A percentile compares a stretch with the other conserved stretches of the same genome.
Conservation (phyloP, 2,329 filamentous ascomycete species). For the Claviceps spartinae region DNA sequence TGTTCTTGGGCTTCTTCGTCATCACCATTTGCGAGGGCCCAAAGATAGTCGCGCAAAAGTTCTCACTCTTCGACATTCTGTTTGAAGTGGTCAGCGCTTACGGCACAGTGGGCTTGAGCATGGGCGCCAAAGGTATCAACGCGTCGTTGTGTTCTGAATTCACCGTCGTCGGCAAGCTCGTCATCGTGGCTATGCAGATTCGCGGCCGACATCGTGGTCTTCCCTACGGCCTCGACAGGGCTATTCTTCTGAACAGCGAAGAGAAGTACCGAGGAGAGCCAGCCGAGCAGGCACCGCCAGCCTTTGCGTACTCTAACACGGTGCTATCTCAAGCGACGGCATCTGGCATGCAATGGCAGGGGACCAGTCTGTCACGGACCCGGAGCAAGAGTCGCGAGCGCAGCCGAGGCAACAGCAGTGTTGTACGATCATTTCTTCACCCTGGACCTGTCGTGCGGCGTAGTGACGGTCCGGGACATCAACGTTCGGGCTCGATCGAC, state of each 20-base stretch:
- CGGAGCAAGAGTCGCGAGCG: constrained; percentile 26
- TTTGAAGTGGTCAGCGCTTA: constrained; percentile 88
- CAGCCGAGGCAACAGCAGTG: constrained; percentile 24
- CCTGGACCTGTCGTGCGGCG: constrained; percentile 30
- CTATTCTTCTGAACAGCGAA: constrained; percentile 45
- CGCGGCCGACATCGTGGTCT: constrained; percentile 56
- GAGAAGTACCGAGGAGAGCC: constrained; percentile 39
- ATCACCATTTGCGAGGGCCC: constrained; percentile 76
- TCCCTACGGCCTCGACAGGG: constrained; percentile 52
- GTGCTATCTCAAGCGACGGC: constrained; percentile 18
- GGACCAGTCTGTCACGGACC: constrained; percentile 17
- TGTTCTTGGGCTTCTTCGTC: constrained; percentile 87
- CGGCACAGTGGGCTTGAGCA: constrained; percentile 81
- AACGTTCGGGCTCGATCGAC: constrained; percentile 15
- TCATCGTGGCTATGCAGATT: constrained; percentile 56
- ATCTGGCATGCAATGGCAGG: constrained; percentile 17
- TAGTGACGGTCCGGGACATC: constrained; percentile 12
- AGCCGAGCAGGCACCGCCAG: constrained; percentile 30
- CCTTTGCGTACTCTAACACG: constrained; percentile 24
- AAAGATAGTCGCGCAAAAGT: constrained; percentile 48
- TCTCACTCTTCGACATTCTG: constrained; percentile 56
- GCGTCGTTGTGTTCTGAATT: constrained; percentile 77
- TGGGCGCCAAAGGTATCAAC: constrained; percentile 67
- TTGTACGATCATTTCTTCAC: constrained; percentile 33
- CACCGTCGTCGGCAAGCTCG: constrained; percentile 54